phyloP scores from a whole-genome alignment of 805 yeast genomes.

The Brettanomyces nanus region DNA sequence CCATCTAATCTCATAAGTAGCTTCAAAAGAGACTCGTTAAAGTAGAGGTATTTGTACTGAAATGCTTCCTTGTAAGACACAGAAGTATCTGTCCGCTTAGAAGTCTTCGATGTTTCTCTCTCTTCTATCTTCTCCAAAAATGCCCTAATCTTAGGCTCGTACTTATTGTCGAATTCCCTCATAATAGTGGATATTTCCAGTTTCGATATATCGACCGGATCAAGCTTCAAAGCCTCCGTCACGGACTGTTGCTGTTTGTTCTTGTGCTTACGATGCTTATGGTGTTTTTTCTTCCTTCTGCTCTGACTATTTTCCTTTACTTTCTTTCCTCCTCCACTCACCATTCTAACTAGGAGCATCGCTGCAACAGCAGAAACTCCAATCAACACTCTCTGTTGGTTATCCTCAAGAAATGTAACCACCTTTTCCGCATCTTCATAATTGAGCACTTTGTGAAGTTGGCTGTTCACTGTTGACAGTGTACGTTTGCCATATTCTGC shows the following conservation, averaged over 20 bases:
- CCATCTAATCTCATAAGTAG: constrained; percentile 60
- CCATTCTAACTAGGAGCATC: constrained; percentile 5
- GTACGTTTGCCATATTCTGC: too few relatives aligned
- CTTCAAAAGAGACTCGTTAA: constrained; percentile 61
- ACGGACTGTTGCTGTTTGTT: background rate
- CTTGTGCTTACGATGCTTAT: constrained; percentile 2
- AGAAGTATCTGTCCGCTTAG: background rate
- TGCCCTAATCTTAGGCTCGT: constrained; percentile 6
- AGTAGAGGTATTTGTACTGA: constrained; percentile 44
- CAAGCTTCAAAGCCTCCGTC: constrained; percentile 3
- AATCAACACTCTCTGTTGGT: constrained; percentile 11
- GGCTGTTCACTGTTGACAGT: background rate
- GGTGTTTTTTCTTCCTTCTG: constrained; percentile 9
- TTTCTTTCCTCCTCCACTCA: constrained; percentile 6
- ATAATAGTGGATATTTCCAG: constrained; percentile 10
- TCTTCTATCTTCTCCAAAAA: constrained; percentile 13
- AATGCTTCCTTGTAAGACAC: constrained; percentile 20
- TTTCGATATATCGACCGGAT: constrained; percentile 14
- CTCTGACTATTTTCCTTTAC: constrained; percentile 8
- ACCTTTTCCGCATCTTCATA: constrained; percentile 4
- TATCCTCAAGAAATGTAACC: constrained; percentile 8
- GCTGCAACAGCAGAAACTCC: constrained; percentile 11
- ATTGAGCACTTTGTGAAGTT: constrained; percentile 1
- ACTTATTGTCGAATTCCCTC: constrained; percentile 13
- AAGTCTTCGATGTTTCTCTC: constrained; percentile 2